These are phyloP conservation scores for Russula vinacea DNA, from an alignment of 768 basidiomycete genomes.

Conservation along the genomic window DNA sequence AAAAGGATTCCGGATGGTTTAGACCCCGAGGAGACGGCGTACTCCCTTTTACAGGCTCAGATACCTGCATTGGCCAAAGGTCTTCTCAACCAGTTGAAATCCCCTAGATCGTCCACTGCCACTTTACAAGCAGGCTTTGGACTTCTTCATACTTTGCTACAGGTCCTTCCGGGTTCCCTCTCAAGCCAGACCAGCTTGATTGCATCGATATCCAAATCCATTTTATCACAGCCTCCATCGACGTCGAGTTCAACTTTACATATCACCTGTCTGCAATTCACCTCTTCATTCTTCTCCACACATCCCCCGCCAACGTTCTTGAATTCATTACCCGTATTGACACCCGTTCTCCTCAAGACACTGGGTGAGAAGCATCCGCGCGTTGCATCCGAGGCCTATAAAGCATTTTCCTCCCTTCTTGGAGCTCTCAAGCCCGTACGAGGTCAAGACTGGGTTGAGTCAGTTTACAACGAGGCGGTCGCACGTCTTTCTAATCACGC, in stretches of 20 bases:
- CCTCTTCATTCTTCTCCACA: constrained; percentile 76
- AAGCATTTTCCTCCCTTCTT: constrained; percentile 79
- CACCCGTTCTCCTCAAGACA: constrained; percentile 70
- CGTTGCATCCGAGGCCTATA: constrained; percentile 84
- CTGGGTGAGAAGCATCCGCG: constrained; percentile 84
- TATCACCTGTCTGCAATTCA: constrained; percentile 80
- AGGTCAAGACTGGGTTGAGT: constrained; percentile 60
- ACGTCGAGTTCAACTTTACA: constrained; percentile 81
- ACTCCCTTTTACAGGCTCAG: constrained; percentile 66
- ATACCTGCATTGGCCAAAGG: constrained; percentile 77
- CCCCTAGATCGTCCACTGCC: constrained; percentile 67
- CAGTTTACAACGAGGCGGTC: constrained; percentile 72
- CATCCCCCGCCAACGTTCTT: constrained; percentile 60
- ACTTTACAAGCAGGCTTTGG: constrained; percentile 85
- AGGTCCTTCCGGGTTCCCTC: constrained; percentile 80
- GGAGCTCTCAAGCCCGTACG: constrained; percentile 70
- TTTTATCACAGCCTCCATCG: constrained; percentile 64
- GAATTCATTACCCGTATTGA: constrained; percentile 60
- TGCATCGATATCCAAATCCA: constrained; percentile 57
- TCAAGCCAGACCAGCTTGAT: constrained; percentile 65
- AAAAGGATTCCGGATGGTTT: constrained; percentile 77
- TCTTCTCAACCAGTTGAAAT: constrained; percentile 81
- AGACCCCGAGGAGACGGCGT: constrained; percentile 70
- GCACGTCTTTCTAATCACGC: constrained; percentile 69
- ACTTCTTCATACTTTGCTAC: constrained; percentile 69